These are phyloP conservation scores for Trypanosoma conorhini DNA, from an alignment of 208 protist genomes.

Conservation along the genomic window DNA sequence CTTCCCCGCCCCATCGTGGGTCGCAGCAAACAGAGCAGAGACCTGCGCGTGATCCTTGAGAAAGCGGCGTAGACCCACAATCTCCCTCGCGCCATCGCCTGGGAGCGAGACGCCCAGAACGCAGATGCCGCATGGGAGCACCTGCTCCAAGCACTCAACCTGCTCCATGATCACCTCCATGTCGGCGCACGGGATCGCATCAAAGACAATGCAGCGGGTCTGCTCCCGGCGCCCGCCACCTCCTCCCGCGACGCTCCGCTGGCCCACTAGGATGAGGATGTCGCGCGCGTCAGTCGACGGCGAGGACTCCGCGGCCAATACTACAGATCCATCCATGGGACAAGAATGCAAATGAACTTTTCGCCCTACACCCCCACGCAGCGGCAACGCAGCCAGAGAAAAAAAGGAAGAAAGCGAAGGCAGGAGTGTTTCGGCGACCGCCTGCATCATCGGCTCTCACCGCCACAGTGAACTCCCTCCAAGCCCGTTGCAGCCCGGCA, in stretches of 20 bases:
- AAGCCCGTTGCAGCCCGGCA: neutral
- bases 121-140: conserved; percentile 57
- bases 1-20: neutral
- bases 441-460: neutral
- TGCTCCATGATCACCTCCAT: conserved; percentile 59
- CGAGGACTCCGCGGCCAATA: conserved; percentile 7
- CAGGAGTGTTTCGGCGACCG: neutral
- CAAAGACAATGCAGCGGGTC: conserved; percentile 30
- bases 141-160: conserved; percentile 65
- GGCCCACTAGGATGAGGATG: conserved; percentile 22
- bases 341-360: neutral
- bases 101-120: conserved; percentile 47
- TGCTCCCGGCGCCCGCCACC: neutral
- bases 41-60: conserved; percentile 3
- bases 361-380: neutral
- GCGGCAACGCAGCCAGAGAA: neutral
- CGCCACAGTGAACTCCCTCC: neutral
- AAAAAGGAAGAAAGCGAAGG: neutral
- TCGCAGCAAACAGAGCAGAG: conserved; percentile 1
- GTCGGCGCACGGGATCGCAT: conserved; percentile 44
- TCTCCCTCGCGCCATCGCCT: neutral
- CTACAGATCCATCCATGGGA: conserved; percentile 26
- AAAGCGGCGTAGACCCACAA: neutral
- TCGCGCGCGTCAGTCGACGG: neutral
- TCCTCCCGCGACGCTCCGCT: conserved; percentile 9